phyloP scores from a whole-genome alignment of 805 yeast genomes.

The Isabelozyma heimii region DNA sequence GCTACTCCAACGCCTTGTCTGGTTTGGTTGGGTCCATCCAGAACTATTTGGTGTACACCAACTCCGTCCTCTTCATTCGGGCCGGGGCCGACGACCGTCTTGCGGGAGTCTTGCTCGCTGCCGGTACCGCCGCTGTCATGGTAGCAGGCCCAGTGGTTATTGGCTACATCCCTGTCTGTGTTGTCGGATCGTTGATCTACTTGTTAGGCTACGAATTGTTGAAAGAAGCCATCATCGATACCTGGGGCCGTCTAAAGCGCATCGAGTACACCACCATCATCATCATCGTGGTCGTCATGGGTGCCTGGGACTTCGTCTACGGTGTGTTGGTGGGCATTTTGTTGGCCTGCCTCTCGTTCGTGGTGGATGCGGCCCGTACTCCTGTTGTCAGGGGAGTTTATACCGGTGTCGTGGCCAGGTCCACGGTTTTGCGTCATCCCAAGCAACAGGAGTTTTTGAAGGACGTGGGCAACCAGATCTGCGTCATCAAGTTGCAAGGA shows the following conservation, averaged over 20 bases:
- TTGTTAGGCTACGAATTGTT: conserved; percentile 86
- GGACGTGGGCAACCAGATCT: conserved; percentile 87
- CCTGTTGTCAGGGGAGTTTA: conserved; percentile 80
- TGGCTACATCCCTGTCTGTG: conserved; percentile 92
- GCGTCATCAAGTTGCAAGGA: conserved; percentile 83
- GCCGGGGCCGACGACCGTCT: conserved; percentile 91
- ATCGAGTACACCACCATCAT: conserved; percentile 85
- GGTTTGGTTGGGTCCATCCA: conserved; percentile 88
- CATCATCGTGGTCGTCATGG: conserved; percentile 91
- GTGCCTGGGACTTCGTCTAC: conserved; percentile 88
- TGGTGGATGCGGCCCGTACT: conserved; percentile 83
- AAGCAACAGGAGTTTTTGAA: conserved; percentile 80
- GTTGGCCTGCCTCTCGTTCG: conserved; percentile 90
- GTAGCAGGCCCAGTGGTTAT: conserved; percentile 87
- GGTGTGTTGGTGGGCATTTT: conserved; percentile 90
- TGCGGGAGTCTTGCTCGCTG: conserved; percentile 86
- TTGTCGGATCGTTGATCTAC: conserved; percentile 90
- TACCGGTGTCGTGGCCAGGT: conserved; percentile 84
- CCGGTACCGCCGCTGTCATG: conserved; percentile 80
- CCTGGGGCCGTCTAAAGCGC: conserved; percentile 67
- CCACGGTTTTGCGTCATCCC: conserved; percentile 89
- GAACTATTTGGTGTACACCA: conserved; percentile 92
- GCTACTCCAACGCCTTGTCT: conserved; percentile 80
- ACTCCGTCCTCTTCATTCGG: conserved; percentile 83
- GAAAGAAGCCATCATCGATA: conserved; percentile 83